Conservation (phyloP, 192 early-diverging fungal genomes). For the Mortierella hygrophila region DNA sequence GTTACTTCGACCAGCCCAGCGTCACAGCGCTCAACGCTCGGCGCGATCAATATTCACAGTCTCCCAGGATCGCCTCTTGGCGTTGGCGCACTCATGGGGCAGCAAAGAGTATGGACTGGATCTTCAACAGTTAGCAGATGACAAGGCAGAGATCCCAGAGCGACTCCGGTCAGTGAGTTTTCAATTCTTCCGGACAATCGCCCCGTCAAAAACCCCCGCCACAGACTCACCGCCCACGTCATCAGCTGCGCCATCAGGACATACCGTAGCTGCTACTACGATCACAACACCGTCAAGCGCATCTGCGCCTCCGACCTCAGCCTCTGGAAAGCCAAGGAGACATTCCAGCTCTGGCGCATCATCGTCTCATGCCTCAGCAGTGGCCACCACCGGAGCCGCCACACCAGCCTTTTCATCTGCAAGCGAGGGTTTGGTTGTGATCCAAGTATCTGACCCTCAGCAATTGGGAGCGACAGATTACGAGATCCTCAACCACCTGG, state of each 20-base stretch:
- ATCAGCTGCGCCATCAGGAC: constrained; percentile 18
- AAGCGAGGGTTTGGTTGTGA: constrained; percentile 70
- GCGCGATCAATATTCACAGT: constrained; percentile 68
- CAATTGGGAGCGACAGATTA: constrained; percentile 57
- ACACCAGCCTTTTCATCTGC: constrained; percentile 12
- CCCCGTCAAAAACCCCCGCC: constrained; percentile 22
- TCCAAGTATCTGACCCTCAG: constrained; percentile 61
- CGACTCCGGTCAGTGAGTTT: constrained; percentile 61
- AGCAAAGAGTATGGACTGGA: constrained; percentile 64
- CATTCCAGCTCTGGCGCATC: constrained; percentile 26
- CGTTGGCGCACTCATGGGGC: constrained; percentile 75
- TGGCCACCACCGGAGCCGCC: constrained; percentile 9
- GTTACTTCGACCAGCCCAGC: constrained; percentile 89
- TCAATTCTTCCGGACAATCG: constrained; percentile 73
- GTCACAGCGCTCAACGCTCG: constrained; percentile 86
- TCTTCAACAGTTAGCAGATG: constrained; percentile 59
- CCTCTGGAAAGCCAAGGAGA: constrained; percentile 28
- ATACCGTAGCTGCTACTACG: background rate
- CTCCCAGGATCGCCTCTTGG: constrained; percentile 68
- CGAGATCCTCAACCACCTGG: constrained; percentile 71
- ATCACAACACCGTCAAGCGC: constrained; percentile 2
- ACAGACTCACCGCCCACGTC: constrained; percentile 18
- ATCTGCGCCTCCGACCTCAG: constrained; percentile 5
- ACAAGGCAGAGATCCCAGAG: constrained; percentile 56
- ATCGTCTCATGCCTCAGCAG: background rate